Conservation (phyloP, 192 early-diverging fungal genomes). For the Backusella tarrabulga region DNA sequence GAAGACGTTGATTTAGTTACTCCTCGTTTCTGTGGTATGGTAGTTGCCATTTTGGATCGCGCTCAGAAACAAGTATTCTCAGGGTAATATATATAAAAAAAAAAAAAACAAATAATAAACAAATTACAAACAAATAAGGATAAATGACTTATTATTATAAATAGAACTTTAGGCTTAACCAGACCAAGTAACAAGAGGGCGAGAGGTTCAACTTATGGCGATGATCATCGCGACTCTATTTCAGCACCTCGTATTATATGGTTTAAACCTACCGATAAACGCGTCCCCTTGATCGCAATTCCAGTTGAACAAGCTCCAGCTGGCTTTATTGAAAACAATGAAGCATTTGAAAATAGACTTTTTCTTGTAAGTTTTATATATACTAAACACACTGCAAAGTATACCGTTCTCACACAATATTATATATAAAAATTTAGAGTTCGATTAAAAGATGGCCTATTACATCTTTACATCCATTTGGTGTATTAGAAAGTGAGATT, state of each 20-base stretch:
- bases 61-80: constrained; percentile 48
- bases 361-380: constrained; percentile 40
- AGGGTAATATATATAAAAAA: constrained; percentile 29
- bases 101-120: neutral
- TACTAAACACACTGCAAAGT: neutral
- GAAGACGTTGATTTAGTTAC: constrained; percentile 42
- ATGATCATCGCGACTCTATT: constrained; percentile 44
- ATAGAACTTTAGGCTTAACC: constrained; percentile 17
- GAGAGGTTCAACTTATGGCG: constrained; percentile 1
- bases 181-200: constrained; percentile 28
- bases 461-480: constrained; percentile 68
- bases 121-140: neutral
- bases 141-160: neutral
- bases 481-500: constrained; percentile 61
- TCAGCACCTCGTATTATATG: constrained; percentile 56
- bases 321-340: constrained; percentile 65
- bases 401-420: neutral
- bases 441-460: constrained; percentile 68
- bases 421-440: constrained; percentile 35
- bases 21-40: constrained; percentile 50
- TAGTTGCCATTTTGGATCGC: constrained; percentile 53
- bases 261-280: constrained; percentile 81
- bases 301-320: constrained; percentile 61
- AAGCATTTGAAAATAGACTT: constrained; percentile 49
- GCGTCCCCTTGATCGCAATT: constrained; percentile 71